A percentile compares a stretch with the other conserved stretches of the same genome.
These are phyloP conservation scores for Acorus gramineus DNA, from an alignment of 106 monocot species.

Conservation along the genomic window DNA sequence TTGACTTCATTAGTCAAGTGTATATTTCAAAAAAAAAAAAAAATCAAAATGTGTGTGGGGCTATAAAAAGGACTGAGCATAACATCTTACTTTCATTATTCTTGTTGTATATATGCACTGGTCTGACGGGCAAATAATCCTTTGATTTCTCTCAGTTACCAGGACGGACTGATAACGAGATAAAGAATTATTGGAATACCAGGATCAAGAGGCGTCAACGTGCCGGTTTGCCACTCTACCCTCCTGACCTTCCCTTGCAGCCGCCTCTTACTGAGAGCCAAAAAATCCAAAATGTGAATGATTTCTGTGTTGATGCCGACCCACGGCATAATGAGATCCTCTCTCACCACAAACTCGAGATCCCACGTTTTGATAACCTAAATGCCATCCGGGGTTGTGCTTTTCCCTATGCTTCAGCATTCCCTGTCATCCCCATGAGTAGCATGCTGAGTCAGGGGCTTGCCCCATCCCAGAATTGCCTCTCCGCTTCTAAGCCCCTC, in stretches of 20 bases:
- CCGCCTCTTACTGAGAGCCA: slow-evolving; percentile 16
- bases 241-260: slow-evolving; percentile 10
- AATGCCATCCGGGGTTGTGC: slow-evolving; percentile 3
- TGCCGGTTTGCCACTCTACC: slow-evolving; percentile 43
- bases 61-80: no score
- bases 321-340: slow-evolving; percentile 5
- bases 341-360: slow-evolving; percentile 9
- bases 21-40: no score
- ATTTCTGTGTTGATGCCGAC: slow-evolving; percentile 11
- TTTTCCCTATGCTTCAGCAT: slow-evolving; percentile 22
- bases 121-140: no score
- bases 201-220: slow-evolving; percentile 43
- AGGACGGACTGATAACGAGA: slow-evolving; percentile 73
- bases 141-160: slow-evolving; percentile 33
- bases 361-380: slow-evolving; percentile 18
- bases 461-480: slow-evolving; percentile 18
- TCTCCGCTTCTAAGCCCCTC: slow-evolving; percentile 56
- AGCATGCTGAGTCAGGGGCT: slow-evolving; percentile 8
- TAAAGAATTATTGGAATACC: slow-evolving; percentile 77
- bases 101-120: no score
- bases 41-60: no score
- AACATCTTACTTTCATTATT: no score
- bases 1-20: no score
- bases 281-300: slow-evolving; percentile 4
- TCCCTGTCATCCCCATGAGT: slow-evolving; percentile 14